These are phyloP conservation scores for Boletellus ananiceps DNA, from an alignment of 768 basidiomycete genomes.

Conservation along the genomic window DNA sequence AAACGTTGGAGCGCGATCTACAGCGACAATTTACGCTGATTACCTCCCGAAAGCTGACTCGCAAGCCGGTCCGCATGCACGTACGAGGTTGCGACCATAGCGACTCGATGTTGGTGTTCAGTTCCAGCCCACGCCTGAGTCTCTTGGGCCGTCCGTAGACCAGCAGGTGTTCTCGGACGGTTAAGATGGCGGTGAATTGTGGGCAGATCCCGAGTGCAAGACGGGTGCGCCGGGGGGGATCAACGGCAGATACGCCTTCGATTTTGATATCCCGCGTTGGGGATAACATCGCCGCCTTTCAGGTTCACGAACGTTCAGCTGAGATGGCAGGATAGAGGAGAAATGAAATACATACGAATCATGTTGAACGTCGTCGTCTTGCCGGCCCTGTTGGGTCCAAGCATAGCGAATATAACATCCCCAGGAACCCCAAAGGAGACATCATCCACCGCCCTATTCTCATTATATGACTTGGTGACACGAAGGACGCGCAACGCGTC, in stretches of 20 bases:
- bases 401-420: slow-evolving; percentile 64
- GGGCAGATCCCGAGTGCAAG: slow-evolving; percentile 77
- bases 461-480: slow-evolving; percentile 55
- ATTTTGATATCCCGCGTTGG: slow-evolving; percentile 67
- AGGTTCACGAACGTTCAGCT: background rate
- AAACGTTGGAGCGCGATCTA: background rate
- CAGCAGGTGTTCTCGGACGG: slow-evolving; percentile 69
- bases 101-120: slow-evolving; percentile 50
- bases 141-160: slow-evolving; percentile 76
- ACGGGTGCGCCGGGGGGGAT: slow-evolving; percentile 59
- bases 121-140: slow-evolving; percentile 43
- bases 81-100: slow-evolving; percentile 51
- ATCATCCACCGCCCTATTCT: slow-evolving; percentile 62
- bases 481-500: slow-evolving; percentile 61
- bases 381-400: slow-evolving; percentile 82
- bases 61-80: slow-evolving; percentile 68
- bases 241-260: slow-evolving; percentile 59
- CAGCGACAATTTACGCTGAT: slow-evolving; percentile 70
- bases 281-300: slow-evolving; percentile 64
- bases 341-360: slow-evolving; percentile 71
- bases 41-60: slow-evolving; percentile 72
- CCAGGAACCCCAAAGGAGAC: slow-evolving; percentile 63
- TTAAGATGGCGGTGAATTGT: slow-evolving; percentile 79
- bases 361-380: slow-evolving; percentile 82
- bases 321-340: background rate